Conservation (phyloP, 129 eudicot species). For the Tagetes patula region DNA sequence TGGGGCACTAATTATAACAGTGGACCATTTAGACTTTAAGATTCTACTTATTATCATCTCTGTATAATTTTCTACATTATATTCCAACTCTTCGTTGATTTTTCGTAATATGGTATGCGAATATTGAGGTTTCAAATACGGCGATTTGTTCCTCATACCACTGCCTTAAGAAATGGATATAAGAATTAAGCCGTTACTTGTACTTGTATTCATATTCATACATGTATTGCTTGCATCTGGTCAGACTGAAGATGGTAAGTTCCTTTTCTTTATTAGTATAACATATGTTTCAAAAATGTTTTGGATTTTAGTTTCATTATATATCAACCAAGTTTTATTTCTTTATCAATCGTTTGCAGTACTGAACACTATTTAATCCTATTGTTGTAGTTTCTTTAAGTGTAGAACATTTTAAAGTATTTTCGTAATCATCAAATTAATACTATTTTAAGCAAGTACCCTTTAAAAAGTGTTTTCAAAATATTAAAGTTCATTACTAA, state of each 20-base stretch:
- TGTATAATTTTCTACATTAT: slow-evolving; percentile 15
- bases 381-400: background rate
- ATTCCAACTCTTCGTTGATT: background rate
- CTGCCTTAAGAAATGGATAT: slow-evolving; percentile 27
- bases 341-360: background rate
- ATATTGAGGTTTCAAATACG: slow-evolving; percentile 15
- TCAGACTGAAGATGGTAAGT: slow-evolving; percentile 39
- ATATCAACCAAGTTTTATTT: background rate
- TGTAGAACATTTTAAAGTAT: background rate
- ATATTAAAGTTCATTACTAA: background rate
- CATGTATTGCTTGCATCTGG: slow-evolving; percentile 33
- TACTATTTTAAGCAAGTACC: background rate
- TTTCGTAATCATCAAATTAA: background rate
- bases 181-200: slow-evolving; percentile 29
- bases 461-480: background rate
- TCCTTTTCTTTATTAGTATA: background rate
- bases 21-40: slow-evolving; percentile 26
- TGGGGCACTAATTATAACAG: slow-evolving; percentile 26
- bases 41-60: slow-evolving; percentile 15
- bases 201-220: slow-evolving; percentile 31
- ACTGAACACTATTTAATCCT: background rate
- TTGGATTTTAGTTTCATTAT: background rate
- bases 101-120: slow-evolving; percentile 21
- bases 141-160: slow-evolving; percentile 5
- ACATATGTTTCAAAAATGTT: background rate